Percentiles rank a stretch among this genome's conserved stretches.
phyloP scores from a whole-genome alignment of 2,329 filamentous ascomycete species.

The Fusarium virguliforme region DNA sequence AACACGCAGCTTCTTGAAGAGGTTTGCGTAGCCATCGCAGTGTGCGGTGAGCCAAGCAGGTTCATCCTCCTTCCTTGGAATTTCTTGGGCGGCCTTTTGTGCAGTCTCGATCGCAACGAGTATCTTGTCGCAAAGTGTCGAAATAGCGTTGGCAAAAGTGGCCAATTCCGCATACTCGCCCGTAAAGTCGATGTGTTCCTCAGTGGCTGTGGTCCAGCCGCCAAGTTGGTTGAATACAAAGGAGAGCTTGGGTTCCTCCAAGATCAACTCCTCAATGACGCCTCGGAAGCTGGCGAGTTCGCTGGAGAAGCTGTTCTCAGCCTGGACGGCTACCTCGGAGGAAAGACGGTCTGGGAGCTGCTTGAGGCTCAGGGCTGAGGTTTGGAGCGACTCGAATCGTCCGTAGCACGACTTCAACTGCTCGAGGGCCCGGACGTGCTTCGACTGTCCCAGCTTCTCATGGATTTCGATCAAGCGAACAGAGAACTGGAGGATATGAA shows the following conservation, averaged over 20 bases:
- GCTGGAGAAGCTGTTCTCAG: conserved; percentile 56
- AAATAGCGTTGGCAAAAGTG: conserved; percentile 71
- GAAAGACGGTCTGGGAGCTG: conserved; percentile 68
- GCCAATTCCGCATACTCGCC: conserved; percentile 51
- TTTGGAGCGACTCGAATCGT: conserved; percentile 63
- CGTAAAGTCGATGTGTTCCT: conserved; percentile 30
- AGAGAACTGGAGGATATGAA: conserved; percentile 76
- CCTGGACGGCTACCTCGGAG: conserved; percentile 56
- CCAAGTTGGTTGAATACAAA: conserved; percentile 78
- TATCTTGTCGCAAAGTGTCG: conserved; percentile 80
- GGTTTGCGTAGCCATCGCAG: conserved; percentile 66
- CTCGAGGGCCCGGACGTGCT: conserved; percentile 63
- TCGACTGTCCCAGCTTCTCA: conserved; percentile 71
- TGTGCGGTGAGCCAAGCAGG: conserved; percentile 59
- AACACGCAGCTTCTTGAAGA: conserved; percentile 74
- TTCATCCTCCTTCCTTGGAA: conserved; percentile 56
- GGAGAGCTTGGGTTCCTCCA: conserved; percentile 69
- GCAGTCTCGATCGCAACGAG: conserved; percentile 86
- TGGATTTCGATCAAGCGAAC: conserved; percentile 77
- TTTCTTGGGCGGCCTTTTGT: conserved; percentile 67
- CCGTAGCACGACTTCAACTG: conserved; percentile 67
- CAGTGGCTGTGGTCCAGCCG: conserved; percentile 70
- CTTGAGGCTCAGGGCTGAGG: conserved; percentile 61
- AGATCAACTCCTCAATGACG: conserved; percentile 60
- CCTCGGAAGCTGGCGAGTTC: conserved; percentile 58